Percentiles rank a stretch among this genome's conserved stretches.
Evolutionary conservation across 2,329 filamentous ascomycete genomes (phyloP).

Genomic region (Colletotrichum horii): DNA sequence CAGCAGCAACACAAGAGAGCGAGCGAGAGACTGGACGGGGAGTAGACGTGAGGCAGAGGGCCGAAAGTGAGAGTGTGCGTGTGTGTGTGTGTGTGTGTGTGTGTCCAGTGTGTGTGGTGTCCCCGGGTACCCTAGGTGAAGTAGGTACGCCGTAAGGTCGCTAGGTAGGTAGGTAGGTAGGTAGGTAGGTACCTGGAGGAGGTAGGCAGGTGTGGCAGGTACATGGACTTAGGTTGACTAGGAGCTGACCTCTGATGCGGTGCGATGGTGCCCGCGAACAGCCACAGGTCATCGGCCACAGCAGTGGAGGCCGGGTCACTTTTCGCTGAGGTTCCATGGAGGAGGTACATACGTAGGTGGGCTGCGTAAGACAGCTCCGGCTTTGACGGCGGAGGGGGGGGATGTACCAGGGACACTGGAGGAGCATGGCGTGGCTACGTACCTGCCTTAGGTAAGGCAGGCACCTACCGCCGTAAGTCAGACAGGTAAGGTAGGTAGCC

Average conservation of each 20-base stretch:
- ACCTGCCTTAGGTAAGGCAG: background rate
- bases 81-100: background rate
- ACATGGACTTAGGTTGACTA: background rate
- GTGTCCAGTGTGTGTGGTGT: background rate
- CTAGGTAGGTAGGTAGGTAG: background rate
- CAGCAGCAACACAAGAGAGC: background rate
- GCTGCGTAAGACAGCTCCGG: background rate
- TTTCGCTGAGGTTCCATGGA: background rate
- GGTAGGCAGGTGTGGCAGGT: background rate
- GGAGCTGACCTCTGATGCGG: background rate
- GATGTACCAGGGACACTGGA: background rate
- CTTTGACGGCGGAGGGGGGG: background rate
- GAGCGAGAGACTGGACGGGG: background rate
- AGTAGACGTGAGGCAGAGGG: background rate
- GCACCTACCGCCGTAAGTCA: background rate
- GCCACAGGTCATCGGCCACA: background rate
- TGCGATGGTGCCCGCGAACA: background rate
- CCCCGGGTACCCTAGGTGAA: background rate
- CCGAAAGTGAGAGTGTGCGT: conserved; percentile 5
- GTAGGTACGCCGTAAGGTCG: background rate
- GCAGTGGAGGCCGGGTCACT: background rate
- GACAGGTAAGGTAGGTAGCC: background rate
- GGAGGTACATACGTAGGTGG: background rate
- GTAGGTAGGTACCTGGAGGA: background rate
- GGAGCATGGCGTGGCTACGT: background rate